Base-by-base conservation (phyloP, 169 alveolate genomes). In the Plasmodium yoelii region DNA sequence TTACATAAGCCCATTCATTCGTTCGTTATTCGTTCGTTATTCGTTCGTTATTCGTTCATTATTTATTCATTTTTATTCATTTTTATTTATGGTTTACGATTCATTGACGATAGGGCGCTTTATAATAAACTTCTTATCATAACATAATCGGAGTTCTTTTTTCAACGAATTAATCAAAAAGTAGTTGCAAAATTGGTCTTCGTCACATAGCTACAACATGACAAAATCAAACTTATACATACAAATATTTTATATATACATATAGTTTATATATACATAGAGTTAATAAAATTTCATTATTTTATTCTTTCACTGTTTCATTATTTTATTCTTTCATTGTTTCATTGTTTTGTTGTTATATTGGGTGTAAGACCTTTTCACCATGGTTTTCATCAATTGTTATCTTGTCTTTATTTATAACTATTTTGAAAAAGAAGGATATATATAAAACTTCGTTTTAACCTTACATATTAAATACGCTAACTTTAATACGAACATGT, bases 111-210 rank as follows among this genome's bases (percentile, higher is more conserved):
- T 18, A 0, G 90, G 90, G 7, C 34, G 24, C 19, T 67, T 82
- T 55, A 82, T 26, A n/a, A 56, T 56, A 82, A 82, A 15, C 42
- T 82, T 82, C 22, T 82, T 82, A 46, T 82, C 90, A 56, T 67
- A 82, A 39, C 90, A 82, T 55, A 82, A 70, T 67, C 90, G 60
- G n/a, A 82, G 59, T 82, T 82, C 90, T 67, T 82, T 56, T 60
- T 67, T 82, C 24, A 26, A 34, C 12, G 15, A 34, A 55, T 28
- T 82, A 46, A 28, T 67, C n/a, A 82, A 53, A 53, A 82, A 82
- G 39, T 82, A 82, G 22, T 61, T 65, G 59, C 90, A 82, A 53
- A 82, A 82, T 2, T 80, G 71, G 63, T 82, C 90, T 82, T 82
- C 90, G 15, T 82, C 82, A 42, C 90, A 82, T 82, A 67, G 84